Base-by-base conservation (phyloP, 1,284 basidiomycete species). In the Athelia psychrophila region DNA sequence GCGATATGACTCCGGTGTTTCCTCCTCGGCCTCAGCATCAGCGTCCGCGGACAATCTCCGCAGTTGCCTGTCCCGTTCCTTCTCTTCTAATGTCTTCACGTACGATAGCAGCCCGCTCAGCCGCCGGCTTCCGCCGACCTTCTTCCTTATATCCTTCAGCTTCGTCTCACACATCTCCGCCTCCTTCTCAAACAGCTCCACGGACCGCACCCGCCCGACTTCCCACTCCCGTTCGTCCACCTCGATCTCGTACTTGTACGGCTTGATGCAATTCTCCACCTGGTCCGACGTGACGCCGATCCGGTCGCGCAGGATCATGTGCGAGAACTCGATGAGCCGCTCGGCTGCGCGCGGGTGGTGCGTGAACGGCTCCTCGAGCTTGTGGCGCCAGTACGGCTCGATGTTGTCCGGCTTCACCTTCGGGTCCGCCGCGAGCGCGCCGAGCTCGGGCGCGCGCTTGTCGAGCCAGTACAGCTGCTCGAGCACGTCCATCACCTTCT, bases 211-310 rank as follows among this genome's bases (percentile, higher is more conserved):
- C 32, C 95, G 76, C 0, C 96, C 96, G 2, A 76, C 64, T 61
- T 94, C 93, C 97, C 97, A 99, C 67, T 98, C 95, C 38, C 86
- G 76, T 12, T 81, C 80, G 58, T 97, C 93, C 23, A 96, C 87
- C 63, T 98, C 95, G 16, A 95, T 83, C 62, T 95, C 93, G 67
- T 98, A 98, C 77, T 99, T 98, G 83, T 87, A 98, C 27, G 97
- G 97, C 74, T 99, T 99, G 77, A 99, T 97, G 70, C 93, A 97
- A 72, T 99, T 99, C 77, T 99, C 97, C 8, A 99, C 97, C 72
- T 99, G 96, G 67, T 99, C 97, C 1, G 93, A 89, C 3, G 97
- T 95, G 51, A 98, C 72, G 9, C 91, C 90, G 55, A 98, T 90
- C 2, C 96, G 83, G 62, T 98, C 95, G 47, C 95, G 80, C 52